A percentile compares a stretch with the other conserved stretches of the same genome.
These are phyloP conservation scores for Salvia miltiorrhiza DNA, from an alignment of 257 asterid species.

Conservation along the genomic window DNA sequence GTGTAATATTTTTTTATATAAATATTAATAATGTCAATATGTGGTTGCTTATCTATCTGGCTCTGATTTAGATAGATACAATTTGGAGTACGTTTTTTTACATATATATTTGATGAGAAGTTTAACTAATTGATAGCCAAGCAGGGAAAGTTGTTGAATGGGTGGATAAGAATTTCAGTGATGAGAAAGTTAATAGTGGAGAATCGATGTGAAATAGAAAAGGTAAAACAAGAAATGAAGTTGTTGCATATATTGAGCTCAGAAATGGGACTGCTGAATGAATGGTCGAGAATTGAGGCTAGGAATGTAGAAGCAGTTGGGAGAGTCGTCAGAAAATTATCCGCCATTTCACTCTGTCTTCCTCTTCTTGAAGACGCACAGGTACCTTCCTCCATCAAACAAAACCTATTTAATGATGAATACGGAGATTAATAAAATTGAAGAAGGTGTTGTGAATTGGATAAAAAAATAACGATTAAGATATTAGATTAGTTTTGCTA, in stretches of 20 bases:
- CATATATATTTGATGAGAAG: too few relatives aligned
- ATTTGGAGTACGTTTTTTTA: too few relatives aligned
- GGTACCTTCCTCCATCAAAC: constrained; percentile 37
- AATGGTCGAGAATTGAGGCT: constrained; percentile 58
- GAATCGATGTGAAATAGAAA: constrained; percentile 33
- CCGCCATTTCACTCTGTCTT: constrained; percentile 56
- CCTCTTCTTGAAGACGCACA: constrained; percentile 51
- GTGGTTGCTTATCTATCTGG: too few relatives aligned
- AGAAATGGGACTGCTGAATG: constrained; percentile 43
- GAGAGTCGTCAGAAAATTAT: constrained; percentile 57
- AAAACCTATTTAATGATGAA: too few relatives aligned
- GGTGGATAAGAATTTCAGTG: constrained; percentile 38
- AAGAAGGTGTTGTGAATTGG: too few relatives aligned
- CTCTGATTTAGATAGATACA: too few relatives aligned
- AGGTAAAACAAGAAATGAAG: constrained; percentile 44
- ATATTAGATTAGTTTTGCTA: too few relatives aligned
- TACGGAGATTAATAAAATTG: too few relatives aligned
- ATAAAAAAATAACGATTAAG: too few relatives aligned
- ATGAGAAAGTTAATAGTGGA: constrained; percentile 41
- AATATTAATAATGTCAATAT: too few relatives aligned
- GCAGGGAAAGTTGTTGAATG: constrained; percentile 46
- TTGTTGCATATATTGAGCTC: constrained; percentile 32
- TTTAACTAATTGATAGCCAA: too few relatives aligned
- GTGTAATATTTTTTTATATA: too few relatives aligned
- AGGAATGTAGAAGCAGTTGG: constrained; percentile 60